A percentile compares a stretch with the other conserved stretches of the same genome.
Evolutionary conservation across 306 rosid species (phyloP).

Genomic region (Vigna angularis): DNA sequence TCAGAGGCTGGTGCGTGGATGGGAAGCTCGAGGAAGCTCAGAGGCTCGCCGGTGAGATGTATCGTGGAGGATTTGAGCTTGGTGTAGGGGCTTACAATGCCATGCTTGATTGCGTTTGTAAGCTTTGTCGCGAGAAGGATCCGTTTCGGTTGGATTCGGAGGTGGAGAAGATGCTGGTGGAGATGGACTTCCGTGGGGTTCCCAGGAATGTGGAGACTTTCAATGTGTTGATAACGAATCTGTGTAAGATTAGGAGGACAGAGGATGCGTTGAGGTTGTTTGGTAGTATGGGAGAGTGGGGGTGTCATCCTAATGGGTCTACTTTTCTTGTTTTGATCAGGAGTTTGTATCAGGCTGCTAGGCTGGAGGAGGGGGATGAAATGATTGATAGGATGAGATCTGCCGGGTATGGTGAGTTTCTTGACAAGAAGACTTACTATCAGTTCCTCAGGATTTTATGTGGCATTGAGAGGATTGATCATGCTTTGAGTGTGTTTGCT

Average conservation of each 20-base stretch:
- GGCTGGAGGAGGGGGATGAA: conserved; percentile 84
- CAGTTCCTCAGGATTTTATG: conserved; percentile 75
- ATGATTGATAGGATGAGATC: conserved; percentile 88
- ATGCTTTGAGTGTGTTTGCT: conserved; percentile 66
- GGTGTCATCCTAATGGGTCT: conserved; percentile 55
- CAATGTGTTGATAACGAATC: conserved; percentile 68
- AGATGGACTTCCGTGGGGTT: conserved; percentile 71
- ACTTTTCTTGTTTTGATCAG: conserved; percentile 64
- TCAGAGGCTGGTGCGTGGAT: conserved; percentile 73
- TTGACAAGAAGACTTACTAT: conserved; percentile 69
- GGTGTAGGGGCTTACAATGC: conserved; percentile 72
- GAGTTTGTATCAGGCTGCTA: conserved; percentile 85
- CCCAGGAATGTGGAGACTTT: conserved; percentile 88
- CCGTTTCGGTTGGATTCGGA: conserved; percentile 71
- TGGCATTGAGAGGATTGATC: conserved; percentile 84
- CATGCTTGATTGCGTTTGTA: conserved; percentile 75
- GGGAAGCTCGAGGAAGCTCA: conserved; percentile 76
- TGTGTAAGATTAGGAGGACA: conserved; percentile 84
- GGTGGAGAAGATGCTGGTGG: conserved; percentile 66
- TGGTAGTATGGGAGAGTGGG: conserved; percentile 72
- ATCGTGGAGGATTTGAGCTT: conserved; percentile 81
- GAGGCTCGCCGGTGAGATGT: conserved; percentile 82
- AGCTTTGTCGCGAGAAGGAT: conserved; percentile 76
- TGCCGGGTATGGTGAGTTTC: conserved; percentile 57
- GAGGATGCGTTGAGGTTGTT: conserved; percentile 67